phyloP scores from a whole-genome alignment of 495 filamentous ascomycete species.

The Daldinia caldariorum region DNA sequence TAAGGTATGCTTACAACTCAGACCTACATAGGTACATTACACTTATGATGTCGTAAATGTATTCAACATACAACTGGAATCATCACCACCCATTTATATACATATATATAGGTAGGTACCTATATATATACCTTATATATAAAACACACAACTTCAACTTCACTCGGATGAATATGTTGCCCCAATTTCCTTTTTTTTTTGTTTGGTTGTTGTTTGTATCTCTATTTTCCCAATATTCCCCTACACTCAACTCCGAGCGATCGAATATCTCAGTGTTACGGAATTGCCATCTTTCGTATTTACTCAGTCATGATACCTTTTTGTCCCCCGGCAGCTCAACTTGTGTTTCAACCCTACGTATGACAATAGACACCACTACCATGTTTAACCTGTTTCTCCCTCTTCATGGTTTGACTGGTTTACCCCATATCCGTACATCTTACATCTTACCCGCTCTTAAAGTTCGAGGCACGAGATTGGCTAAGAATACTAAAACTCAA shows the following conservation, averaged over 20 bases:
- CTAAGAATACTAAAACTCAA: conserved; percentile 3
- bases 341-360: conserved; percentile 22
- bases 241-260: neutral
- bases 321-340: conserved; percentile 1
- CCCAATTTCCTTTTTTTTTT: neutral
- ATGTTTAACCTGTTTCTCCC: conserved; percentile 18
- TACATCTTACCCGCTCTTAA: conserved; percentile 18
- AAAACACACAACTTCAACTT: conserved; percentile 5
- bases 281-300: conserved; percentile 1
- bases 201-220: neutral
- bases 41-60: neutral
- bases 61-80: conserved; percentile 1
- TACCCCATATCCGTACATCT: conserved; percentile 19
- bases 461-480: conserved; percentile 16
- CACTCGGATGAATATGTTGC: neutral
- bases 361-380: conserved; percentile 18
- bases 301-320: conserved; percentile 9
- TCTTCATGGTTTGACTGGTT: conserved; percentile 21
- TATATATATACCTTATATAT: too few species aligned
- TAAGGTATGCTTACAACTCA: too few species aligned
- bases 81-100: conserved; percentile 4
- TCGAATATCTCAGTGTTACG: neutral
- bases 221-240: too few species aligned
- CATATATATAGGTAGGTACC: too few species aligned
- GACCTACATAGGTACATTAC: too few species aligned